Evolutionary conservation across 2,329 filamentous ascomycete species (phyloP).

Genomic region (Neopestalotiopsis sp.): DNA sequence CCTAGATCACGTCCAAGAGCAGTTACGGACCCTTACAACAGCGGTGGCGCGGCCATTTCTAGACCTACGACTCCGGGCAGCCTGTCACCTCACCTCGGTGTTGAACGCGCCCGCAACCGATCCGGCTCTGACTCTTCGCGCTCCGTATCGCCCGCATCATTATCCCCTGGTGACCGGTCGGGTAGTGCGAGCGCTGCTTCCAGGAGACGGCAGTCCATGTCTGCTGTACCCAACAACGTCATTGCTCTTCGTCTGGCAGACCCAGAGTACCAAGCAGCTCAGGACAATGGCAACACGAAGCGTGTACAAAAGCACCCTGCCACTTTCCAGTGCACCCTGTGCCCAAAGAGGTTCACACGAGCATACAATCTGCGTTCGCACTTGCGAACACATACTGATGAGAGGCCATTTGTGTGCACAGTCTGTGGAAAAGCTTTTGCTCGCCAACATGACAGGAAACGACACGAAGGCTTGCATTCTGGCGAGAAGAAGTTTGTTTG

Average conservation of each 20-base stretch:
- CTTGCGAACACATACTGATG: constrained; percentile 93
- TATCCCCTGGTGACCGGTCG: constrained; percentile 64
- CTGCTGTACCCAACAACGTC: constrained; percentile 64
- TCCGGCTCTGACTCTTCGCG: constrained; percentile 46
- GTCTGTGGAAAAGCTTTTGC: constrained; percentile 98
- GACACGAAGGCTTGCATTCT: constrained; percentile 93
- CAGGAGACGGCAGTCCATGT: constrained; percentile 66
- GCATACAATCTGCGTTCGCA: constrained; percentile 97
- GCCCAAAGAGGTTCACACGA: constrained; percentile 93
- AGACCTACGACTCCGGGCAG: constrained; percentile 46
- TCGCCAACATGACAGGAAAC: constrained; percentile 94
- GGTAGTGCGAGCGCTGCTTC: constrained; percentile 49
- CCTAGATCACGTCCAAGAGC: constrained; percentile 56
- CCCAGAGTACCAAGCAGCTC: constrained; percentile 77
- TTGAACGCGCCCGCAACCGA: constrained; percentile 45
- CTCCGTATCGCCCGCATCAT: constrained; percentile 50
- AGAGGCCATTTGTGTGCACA: constrained; percentile 95
- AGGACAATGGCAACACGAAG: constrained; percentile 67
- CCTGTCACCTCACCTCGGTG: constrained; percentile 56
- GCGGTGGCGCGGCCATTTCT: constrained; percentile 44
- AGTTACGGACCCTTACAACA: constrained; percentile 65
- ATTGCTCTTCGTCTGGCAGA: constrained; percentile 92
- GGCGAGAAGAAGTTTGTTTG: constrained; percentile 99
- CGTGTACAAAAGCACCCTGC: constrained; percentile 97
- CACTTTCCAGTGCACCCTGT: constrained; percentile 92